Percentiles rank a stretch among this genome's conserved stretches.
Evolutionary conservation across 1,284 basidiomycete genomes (phyloP).

Genomic region (Naganishia sp.): DNA sequence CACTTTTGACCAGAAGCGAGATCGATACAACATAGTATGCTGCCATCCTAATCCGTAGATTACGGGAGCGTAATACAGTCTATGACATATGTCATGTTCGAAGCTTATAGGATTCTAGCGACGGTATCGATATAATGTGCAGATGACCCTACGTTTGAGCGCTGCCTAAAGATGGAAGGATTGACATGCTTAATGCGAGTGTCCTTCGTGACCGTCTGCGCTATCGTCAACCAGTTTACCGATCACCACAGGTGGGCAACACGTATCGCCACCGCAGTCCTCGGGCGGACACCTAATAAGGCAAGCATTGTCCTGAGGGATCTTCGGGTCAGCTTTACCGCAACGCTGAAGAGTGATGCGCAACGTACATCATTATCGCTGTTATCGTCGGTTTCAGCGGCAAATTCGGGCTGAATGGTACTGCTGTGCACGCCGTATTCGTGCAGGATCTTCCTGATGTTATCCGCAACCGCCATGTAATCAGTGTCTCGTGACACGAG

Average conservation of each 20-base stretch:
- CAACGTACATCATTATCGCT: constrained; percentile 18
- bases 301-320: constrained; percentile 44
- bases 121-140: no score
- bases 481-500: constrained; percentile 73
- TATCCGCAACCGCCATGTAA: constrained; percentile 85
- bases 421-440: constrained; percentile 89
- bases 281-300: constrained; percentile 55
- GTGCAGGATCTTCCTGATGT: constrained; percentile 82
- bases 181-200: constrained; percentile 3
- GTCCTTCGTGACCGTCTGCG: constrained; percentile 7
- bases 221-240: constrained; percentile 40
- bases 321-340: constrained; percentile 3
- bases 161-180: no score
- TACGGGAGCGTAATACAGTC: no score
- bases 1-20: not conserved
- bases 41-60: no score
- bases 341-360: constrained; percentile 23
- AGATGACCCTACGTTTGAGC: no score
- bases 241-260: constrained; percentile 47
- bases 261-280: constrained; percentile 51
- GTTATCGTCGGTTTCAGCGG: constrained; percentile 34
- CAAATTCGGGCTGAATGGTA: constrained; percentile 67
- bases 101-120: no score
- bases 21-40: no score
- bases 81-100: not conserved